Conservation (phyloP, 768 basidiomycete species). For the Leccinum truebloodii region DNA sequence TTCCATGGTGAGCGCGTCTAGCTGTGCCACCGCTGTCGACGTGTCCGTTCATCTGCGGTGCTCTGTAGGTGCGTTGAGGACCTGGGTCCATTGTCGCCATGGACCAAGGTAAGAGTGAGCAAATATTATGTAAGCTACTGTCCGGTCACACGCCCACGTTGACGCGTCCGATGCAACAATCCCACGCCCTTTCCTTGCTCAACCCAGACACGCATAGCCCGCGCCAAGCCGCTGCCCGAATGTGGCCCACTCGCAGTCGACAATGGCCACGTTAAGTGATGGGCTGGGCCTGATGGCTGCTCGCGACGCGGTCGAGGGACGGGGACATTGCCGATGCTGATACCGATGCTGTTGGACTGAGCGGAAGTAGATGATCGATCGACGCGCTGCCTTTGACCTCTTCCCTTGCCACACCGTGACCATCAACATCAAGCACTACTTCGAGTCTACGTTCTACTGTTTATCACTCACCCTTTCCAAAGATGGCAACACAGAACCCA, state of each 20-base stretch:
- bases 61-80: conserved; percentile 23
- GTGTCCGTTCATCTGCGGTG: conserved; percentile 22
- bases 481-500: background rate
- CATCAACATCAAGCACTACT: background rate
- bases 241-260: background rate
- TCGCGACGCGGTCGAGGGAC: too few relatives aligned
- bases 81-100: conserved; percentile 30
- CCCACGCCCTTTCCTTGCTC: too few relatives aligned
- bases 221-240: background rate
- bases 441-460: background rate
- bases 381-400: background rate
- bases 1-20: conserved; percentile 42
- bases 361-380: too few relatives aligned
- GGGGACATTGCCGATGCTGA: too few relatives aligned
- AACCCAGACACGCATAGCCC: too few relatives aligned
- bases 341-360: background rate
- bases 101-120: conserved; percentile 1
- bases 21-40: conserved; percentile 19
- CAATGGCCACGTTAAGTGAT: background rate
- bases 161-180: too few relatives aligned
- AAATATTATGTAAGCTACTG: background rate
- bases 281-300: too few relatives aligned
- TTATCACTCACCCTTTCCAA: background rate
- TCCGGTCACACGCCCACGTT: background rate
- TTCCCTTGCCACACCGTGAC: background rate